phyloP scores from a whole-genome alignment of 148 eudicot species.

The Rhododendron simsii region DNA sequence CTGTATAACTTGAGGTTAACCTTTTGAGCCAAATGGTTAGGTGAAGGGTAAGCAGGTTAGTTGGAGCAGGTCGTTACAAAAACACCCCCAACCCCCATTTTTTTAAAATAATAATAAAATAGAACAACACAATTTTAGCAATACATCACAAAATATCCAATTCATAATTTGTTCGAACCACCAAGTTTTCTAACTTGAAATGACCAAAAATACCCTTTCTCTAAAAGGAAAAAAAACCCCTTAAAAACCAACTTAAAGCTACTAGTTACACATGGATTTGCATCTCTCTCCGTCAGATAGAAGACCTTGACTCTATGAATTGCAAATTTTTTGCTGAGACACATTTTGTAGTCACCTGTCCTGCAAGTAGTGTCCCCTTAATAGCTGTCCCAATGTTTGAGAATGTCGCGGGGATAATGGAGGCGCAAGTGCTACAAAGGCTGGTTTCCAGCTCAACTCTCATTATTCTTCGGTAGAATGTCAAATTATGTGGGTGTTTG shows the following conservation, averaged over 20 bases:
- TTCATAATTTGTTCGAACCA: not conserved
- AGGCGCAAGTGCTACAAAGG: not conserved
- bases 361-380: not conserved
- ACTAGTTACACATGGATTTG: not conserved
- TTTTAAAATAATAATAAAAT: no score
- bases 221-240: not conserved
- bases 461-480: not conserved
- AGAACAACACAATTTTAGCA: not conserved
- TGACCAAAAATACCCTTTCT: not conserved
- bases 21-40: no score
- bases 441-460: not conserved
- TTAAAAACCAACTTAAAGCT: not conserved
- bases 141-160: not conserved
- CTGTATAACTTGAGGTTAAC: no score
- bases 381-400: not conserved
- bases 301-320: not conserved
- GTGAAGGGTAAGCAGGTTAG: no score
- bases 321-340: not conserved
- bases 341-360: not conserved
- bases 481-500: not conserved
- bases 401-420: not conserved
- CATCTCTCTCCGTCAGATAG: not conserved
- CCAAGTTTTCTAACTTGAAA: not conserved
- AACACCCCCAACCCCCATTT: no score
- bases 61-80: no score